Conservation (phyloP, 805 yeast species). For the Zygosaccharomyces bailii region DNA sequence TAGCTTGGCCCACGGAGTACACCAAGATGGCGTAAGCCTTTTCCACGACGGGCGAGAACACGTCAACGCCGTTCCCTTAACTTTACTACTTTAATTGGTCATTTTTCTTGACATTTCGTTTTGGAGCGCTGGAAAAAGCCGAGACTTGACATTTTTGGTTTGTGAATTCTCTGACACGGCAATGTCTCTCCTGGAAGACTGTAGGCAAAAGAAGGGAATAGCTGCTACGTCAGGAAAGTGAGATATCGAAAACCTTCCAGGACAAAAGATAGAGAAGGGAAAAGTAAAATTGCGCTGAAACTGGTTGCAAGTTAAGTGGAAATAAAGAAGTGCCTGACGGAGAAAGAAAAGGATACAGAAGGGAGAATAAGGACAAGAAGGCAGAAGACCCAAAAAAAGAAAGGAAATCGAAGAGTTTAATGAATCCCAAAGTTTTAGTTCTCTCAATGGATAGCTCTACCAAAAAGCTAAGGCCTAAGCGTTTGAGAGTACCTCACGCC, state of each 20-base stretch:
- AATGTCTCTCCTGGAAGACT: background rate
- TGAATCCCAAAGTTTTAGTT: slow-evolving; percentile 25
- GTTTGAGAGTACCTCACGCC: slow-evolving; percentile 68
- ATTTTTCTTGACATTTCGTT: background rate
- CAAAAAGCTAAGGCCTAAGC: slow-evolving; percentile 38
- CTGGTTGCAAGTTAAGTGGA: background rate
- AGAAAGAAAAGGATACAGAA: background rate
- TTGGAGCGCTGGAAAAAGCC: background rate
- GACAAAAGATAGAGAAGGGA: background rate
- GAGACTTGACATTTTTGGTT: background rate
- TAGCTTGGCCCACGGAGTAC: background rate
- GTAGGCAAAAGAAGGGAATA: background rate
- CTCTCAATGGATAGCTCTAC: slow-evolving; percentile 27
- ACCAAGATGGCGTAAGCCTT: background rate
- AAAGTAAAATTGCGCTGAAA: background rate
- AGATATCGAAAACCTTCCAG: too few relatives aligned
- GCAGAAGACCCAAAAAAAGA: background rate
- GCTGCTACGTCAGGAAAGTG: too few relatives aligned
- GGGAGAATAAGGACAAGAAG: background rate
- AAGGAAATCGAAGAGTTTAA: background rate
- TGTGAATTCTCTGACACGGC: background rate
- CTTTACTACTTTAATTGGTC: background rate
- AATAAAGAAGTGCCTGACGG: background rate
- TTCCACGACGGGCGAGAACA: background rate
- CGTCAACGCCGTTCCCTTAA: background rate